A percentile compares a stretch with the other conserved stretches of the same genome.
phyloP scores from a whole-genome alignment of 352 stramenopile genomes.

The Phytophthora sojae region DNA sequence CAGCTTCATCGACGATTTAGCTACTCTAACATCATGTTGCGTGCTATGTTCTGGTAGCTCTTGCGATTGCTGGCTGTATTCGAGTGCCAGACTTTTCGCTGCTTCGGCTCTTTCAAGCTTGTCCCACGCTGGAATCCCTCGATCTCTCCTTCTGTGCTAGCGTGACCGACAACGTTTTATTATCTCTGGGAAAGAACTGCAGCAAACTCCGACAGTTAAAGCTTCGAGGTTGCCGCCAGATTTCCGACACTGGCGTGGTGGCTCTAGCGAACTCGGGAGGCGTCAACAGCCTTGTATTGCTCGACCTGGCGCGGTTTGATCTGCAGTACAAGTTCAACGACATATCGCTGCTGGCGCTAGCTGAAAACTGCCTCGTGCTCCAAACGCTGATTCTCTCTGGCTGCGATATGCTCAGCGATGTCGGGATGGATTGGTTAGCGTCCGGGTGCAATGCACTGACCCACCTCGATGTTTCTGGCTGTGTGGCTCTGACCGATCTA shows the following conservation, averaged over 20 bases:
- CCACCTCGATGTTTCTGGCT: constrained; percentile 86
- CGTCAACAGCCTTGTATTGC: constrained; percentile 62
- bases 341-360: constrained; percentile 87
- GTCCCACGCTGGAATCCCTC: constrained; percentile 67
- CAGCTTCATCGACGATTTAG: neutral
- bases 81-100: constrained; percentile 83
- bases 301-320: constrained; percentile 90
- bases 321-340: constrained; percentile 94
- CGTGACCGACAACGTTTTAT: constrained; percentile 86
- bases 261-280: constrained; percentile 66
- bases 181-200: constrained; percentile 73
- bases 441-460: constrained; percentile 81
- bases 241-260: constrained; percentile 89
- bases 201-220: constrained; percentile 67
- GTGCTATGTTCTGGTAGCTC: constrained; percentile 37
- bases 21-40: constrained; percentile 1
- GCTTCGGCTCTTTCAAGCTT: constrained; percentile 82
- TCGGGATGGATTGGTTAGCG: constrained; percentile 92
- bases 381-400: constrained; percentile 74
- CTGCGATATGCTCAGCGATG: constrained; percentile 92
- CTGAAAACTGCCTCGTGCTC: constrained; percentile 60
- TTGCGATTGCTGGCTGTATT: constrained; percentile 78
- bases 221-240: constrained; percentile 84
- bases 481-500: constrained; percentile 90
- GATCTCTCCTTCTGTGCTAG: constrained; percentile 82